Base-by-base conservation (phyloP, 805 yeast species). In the Sugiyamaella lignohabitans region DNA sequence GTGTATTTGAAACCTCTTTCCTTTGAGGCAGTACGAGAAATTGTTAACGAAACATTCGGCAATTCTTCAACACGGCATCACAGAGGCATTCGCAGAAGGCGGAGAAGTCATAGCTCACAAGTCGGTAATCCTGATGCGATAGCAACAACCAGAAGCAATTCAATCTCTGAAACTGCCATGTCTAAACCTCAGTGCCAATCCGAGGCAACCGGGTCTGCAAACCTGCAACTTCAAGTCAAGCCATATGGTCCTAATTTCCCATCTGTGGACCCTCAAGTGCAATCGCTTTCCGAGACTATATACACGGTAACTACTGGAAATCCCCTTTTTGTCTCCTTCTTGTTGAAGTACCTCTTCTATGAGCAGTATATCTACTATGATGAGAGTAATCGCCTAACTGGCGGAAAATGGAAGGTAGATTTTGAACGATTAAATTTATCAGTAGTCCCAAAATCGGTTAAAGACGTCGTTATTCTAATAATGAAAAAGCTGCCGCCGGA, bases 241-340 rank as follows among this genome's bases (percentile, higher is more conserved):
- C n/a, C n/a, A n/a, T n/a, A n/a, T n/a, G 14, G 8, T 27, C 32
- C 32, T 8, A 27, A 27, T 8, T 27, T 27, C 32, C 29, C 24
- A 10, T 19, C 43, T n/a, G 21, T 22, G 5, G 55, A 50, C 22
- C 43, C 50, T 1, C 39, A 52, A n/a, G 54, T 47, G 30, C 47
- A 55, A 21, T 43, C 53, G 4, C 35, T 57, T 18, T 51, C 59
- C 2, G 53, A 56, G 14, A 49, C 42, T 2, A 38, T 62, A 4
- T 51, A 57, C 43, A 39, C 48, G 1, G 49, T 50, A 37, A 50
- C 62, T 1, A 43, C 50, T 4, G 65, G 65, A 2, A 61, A 60
- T 39, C 55, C 60, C 1, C 51, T 53, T 22, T 48, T 53, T 17
- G 41, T 50, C 11, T 29, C 42, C 5, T 18, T 51, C 18, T 39